Percentiles rank a stretch among this genome's conserved stretches.
phyloP scores from a whole-genome alignment of 2,329 filamentous ascomycete species.

The Microdochium bolleyi region DNA sequence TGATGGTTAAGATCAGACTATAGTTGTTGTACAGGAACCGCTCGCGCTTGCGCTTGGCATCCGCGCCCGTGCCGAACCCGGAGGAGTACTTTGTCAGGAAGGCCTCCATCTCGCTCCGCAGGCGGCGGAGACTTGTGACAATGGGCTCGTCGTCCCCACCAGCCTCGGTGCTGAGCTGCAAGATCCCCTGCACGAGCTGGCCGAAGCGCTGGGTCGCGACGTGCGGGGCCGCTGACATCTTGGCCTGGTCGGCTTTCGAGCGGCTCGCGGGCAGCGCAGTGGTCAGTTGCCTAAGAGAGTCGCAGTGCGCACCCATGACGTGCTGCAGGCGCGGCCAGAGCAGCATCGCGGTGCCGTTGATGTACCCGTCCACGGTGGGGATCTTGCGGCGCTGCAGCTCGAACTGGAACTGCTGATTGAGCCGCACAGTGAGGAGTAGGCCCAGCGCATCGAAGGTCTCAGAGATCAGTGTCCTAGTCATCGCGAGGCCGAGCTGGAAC shows the following conservation, averaged over 20 bases:
- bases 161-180: conserved; percentile 78
- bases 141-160: conserved; percentile 86
- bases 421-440: conserved; percentile 78
- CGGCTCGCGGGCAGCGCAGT: conserved; percentile 38
- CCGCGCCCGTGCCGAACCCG: conserved; percentile 33
- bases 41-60: conserved; percentile 70
- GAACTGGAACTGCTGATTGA: conserved; percentile 93
- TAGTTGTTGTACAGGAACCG: conserved; percentile 96
- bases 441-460: conserved; percentile 79
- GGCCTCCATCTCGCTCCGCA: conserved; percentile 75
- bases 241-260: conserved; percentile 43
- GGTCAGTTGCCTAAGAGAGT: conserved; percentile 64
- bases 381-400: conserved; percentile 87
- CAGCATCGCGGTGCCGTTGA: conserved; percentile 92
- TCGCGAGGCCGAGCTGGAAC: conserved; percentile 69
- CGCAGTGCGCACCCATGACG: conserved; percentile 88
- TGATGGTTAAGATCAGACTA: conserved; percentile 86
- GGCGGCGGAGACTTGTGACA: conserved; percentile 65
- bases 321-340: conserved; percentile 94
- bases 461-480: conserved; percentile 70
- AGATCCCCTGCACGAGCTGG: conserved; percentile 79
- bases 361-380: conserved; percentile 80
- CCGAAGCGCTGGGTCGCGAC: conserved; percentile 92
- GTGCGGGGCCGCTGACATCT: conserved; percentile 75
- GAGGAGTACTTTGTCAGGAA: conserved; percentile 75